A percentile compares a stretch with the other conserved stretches of the same genome.
Evolutionary conservation across 805 yeast species (phyloP).

Genomic region (Kodamaea restingae): DNA sequence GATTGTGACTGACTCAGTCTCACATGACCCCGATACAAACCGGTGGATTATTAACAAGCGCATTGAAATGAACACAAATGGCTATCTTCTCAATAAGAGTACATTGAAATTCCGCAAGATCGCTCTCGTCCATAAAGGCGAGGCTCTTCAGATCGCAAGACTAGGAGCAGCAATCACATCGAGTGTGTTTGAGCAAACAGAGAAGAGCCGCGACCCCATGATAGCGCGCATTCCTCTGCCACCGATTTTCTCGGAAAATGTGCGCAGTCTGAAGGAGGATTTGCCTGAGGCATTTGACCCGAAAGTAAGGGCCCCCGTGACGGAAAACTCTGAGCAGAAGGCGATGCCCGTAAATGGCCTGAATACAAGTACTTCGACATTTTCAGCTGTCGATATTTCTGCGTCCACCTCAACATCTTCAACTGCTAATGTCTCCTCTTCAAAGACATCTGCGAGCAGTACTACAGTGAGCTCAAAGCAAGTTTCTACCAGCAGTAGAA

Average conservation of each 20-base stretch:
- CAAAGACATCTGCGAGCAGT: not conserved
- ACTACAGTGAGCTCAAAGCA: not conserved
- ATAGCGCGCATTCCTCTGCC: slow-evolving; percentile 18
- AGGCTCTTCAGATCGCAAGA: slow-evolving; percentile 21
- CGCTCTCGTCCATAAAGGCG: slow-evolving; percentile 17
- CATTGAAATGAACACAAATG: slow-evolving; percentile 47
- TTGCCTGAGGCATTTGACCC: too few relatives aligned
- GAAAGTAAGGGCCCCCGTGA: too few relatives aligned
- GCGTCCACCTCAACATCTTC: too few relatives aligned
- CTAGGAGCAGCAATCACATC: slow-evolving; percentile 31
- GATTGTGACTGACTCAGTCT: slow-evolving; percentile 21
- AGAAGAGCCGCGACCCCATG: slow-evolving; percentile 3
- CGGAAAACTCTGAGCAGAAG: too few relatives aligned
- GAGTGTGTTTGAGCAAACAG: slow-evolving; percentile 16
- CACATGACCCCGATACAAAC: slow-evolving; percentile 20
- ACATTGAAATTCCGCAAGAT: slow-evolving; percentile 49
- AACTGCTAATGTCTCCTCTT: too few relatives aligned
- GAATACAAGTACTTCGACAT: too few relatives aligned
- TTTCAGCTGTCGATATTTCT: too few relatives aligned
- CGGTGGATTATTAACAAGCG: slow-evolving; percentile 40
- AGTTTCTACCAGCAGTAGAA: too few relatives aligned
- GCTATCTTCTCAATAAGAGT: slow-evolving; percentile 55
- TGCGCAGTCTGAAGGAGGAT: not conserved
- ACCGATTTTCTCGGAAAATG: slow-evolving; percentile 15
- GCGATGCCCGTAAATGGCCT: too few relatives aligned